Evolutionary conservation across 106 monocot species (phyloP).

Genomic region (Agapanthus africanus): DNA sequence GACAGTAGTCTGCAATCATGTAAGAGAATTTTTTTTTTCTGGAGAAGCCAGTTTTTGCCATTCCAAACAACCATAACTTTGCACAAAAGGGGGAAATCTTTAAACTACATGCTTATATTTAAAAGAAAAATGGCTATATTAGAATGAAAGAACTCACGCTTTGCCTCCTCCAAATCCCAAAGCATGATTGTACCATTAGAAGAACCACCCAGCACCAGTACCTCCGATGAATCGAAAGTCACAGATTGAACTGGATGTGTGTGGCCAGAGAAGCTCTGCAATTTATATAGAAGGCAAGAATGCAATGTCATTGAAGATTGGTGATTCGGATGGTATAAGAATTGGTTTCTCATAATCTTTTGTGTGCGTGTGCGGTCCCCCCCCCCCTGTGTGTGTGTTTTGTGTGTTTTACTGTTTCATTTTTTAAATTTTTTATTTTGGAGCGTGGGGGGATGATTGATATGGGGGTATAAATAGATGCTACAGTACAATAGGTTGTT

Average conservation of each 20-base stretch:
- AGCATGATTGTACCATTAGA: constrained; percentile 81
- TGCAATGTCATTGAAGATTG: too few species aligned
- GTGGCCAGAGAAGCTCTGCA: constrained; percentile 82
- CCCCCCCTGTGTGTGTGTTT: too few species aligned
- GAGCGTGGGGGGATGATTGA: not conserved
- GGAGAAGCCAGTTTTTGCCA: not conserved
- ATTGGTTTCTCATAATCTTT: too few species aligned
- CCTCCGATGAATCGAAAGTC: constrained; percentile 72
- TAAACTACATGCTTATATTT: not conserved
- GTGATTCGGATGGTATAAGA: too few species aligned
- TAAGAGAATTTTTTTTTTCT: not conserved
- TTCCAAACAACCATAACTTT: not conserved
- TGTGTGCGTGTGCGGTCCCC: too few species aligned
- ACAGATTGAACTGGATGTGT: constrained; percentile 69
- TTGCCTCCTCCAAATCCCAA: constrained; percentile 89
- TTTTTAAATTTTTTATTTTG: too few species aligned
- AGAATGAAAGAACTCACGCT: constrained; percentile 42
- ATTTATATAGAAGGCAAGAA: constrained; percentile 3
- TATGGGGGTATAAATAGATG: too few species aligned
- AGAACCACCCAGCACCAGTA: constrained; percentile 76
- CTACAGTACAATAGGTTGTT: too few species aligned
- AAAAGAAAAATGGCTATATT: constrained; percentile 1
- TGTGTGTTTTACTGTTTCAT: too few species aligned
- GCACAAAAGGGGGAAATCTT: not conserved
- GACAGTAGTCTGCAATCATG: not conserved